These are phyloP conservation scores for Vigna unguiculata DNA, from an alignment of 306 rosid species.

Conservation along the genomic window DNA sequence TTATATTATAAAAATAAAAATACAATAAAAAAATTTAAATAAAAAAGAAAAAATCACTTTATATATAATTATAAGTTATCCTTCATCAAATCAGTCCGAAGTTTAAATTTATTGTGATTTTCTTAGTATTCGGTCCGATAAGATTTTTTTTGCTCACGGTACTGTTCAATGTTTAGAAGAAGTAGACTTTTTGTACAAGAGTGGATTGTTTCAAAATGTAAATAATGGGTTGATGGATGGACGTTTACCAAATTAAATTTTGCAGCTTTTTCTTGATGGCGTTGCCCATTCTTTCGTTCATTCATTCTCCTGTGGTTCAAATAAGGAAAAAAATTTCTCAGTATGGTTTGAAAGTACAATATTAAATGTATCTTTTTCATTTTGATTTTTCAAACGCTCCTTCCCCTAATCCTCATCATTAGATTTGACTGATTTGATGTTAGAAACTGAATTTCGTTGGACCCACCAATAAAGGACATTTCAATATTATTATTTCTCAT, in stretches of 20 bases:
- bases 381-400: background rate
- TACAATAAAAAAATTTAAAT: too few species aligned
- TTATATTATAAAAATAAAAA: too few species aligned
- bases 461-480: background rate
- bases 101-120: too few species aligned
- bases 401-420: background rate
- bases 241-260: conserved; percentile 15
- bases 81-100: too few species aligned
- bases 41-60: too few species aligned
- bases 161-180: background rate
- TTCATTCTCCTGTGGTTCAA: background rate
- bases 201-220: background rate
- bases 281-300: background rate
- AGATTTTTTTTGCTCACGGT: too few species aligned
- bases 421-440: conserved; percentile 12
- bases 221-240: conserved; percentile 21
- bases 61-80: too few species aligned
- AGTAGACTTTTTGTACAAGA: too few species aligned
- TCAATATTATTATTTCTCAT: background rate
- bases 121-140: too few species aligned
- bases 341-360: background rate
- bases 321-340: background rate
- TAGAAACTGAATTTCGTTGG: background rate
- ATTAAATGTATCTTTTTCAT: background rate
- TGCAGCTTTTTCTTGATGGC: conserved; percentile 6